Evolutionary conservation across 345 rosid genomes (phyloP).

Genomic region (Noccaea bulbosa): DNA sequence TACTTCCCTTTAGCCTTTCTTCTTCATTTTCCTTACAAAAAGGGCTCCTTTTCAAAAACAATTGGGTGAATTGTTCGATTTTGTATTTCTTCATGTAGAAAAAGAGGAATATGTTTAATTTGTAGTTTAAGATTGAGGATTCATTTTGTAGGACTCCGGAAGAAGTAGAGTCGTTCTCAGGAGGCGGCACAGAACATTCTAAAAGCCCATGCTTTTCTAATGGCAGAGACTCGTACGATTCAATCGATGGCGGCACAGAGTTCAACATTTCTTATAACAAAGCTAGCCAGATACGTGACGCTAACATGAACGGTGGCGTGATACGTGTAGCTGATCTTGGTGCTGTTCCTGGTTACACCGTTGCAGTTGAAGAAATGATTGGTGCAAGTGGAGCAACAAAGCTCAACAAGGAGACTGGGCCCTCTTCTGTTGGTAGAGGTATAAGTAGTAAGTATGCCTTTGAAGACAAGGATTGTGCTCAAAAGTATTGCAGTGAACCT

Average conservation of each 20-base stretch:
- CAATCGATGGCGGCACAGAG: conserved; percentile 60
- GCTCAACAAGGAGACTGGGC: conserved; percentile 27
- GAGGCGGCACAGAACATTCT: conserved; percentile 63
- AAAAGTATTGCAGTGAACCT: conserved; percentile 45
- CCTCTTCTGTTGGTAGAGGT: conserved; percentile 37
- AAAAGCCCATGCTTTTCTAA: conserved; percentile 55
- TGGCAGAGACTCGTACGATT: conserved; percentile 66
- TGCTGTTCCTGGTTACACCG: conserved; percentile 59
- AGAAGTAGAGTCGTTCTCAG: conserved; percentile 65
- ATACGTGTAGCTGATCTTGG: conserved; percentile 53
- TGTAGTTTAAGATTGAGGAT: conserved; percentile 27
- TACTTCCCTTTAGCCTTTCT: conserved; percentile 29
- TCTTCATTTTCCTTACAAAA: not conserved
- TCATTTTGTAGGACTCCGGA: conserved; percentile 66
- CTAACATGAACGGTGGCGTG: conserved; percentile 53
- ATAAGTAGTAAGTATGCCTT: conserved; percentile 35
- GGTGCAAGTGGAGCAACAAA: conserved; percentile 25
- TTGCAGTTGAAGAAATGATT: conserved; percentile 55
- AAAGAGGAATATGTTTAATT: not conserved
- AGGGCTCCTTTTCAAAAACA: not conserved
- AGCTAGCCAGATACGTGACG: conserved; percentile 48
- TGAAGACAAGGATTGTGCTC: conserved; percentile 45
- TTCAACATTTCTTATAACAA: conserved; percentile 75
- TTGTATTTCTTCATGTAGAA: not conserved
- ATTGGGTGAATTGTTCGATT: not conserved